A percentile compares a stretch with the other conserved stretches of the same genome.
Conservation (phyloP, 805 yeast species). For the Lipomyces starkeyi region DNA sequence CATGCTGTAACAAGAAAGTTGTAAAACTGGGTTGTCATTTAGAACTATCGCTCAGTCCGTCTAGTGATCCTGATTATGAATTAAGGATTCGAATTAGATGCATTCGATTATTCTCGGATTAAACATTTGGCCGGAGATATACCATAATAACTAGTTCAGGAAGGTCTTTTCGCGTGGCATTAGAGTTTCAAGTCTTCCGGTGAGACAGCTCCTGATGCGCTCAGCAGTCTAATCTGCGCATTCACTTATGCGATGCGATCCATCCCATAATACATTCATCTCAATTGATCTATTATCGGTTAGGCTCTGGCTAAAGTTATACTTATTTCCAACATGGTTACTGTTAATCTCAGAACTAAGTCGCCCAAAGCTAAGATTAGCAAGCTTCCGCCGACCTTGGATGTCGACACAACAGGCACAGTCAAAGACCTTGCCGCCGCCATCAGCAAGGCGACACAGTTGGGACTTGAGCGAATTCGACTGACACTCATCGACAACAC, state of each 20-base stretch:
- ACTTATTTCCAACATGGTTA: conserved; percentile 23
- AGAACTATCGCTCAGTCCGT: not conserved
- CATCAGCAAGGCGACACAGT: conserved; percentile 54
- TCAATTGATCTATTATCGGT: not conserved
- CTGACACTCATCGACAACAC: conserved; percentile 50
- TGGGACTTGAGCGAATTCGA: conserved; percentile 61
- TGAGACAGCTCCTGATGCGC: no score
- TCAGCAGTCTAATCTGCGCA: no score
- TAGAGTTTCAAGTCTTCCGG: not conserved
- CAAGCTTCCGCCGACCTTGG: conserved; percentile 43
- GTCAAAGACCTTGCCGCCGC: conserved; percentile 53
- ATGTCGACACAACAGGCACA: conserved; percentile 48
- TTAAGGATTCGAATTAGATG: not conserved
- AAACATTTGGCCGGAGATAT: not conserved
- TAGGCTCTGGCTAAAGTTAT: not conserved
- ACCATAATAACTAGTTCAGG: no score
- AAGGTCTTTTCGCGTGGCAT: not conserved
- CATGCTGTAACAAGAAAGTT: no score
- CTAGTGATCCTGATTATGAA: not conserved
- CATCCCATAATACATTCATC: not conserved
- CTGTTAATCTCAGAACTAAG: conserved; percentile 34
- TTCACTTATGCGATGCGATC: no score
- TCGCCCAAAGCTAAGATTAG: conserved; percentile 40
- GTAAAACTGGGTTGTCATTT: not conserved
- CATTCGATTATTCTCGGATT: not conserved